Evolutionary conservation across 768 basidiomycete species (phyloP).

Genomic region (Leccinellum luteum): DNA sequence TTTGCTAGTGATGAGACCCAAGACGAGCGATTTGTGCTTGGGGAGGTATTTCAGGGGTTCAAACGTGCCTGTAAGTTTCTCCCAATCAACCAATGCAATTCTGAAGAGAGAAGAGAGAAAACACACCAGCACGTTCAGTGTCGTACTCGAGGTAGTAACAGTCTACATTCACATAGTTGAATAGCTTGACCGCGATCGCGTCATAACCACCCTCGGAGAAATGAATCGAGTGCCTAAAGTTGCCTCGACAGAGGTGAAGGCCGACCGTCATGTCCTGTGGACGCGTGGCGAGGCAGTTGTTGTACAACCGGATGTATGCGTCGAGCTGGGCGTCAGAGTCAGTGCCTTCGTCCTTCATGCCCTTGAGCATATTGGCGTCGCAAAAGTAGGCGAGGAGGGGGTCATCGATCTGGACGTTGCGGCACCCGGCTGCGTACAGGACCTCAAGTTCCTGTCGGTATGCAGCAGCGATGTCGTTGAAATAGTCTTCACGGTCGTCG

Average conservation of each 20-base stretch:
- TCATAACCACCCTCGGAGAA: conserved; percentile 49
- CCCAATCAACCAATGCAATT: not conserved
- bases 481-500: conserved; percentile 39
- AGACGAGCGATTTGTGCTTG: conserved; percentile 38
- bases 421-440: conserved; percentile 43
- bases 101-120: not conserved
- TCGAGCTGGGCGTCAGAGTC: conserved; percentile 66
- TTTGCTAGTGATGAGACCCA: conserved; percentile 46
- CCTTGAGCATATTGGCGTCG: conserved; percentile 48
- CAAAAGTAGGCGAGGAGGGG: conserved; percentile 64
- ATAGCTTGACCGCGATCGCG: conserved; percentile 42
- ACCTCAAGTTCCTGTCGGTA: conserved; percentile 45
- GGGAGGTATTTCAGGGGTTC: conserved; percentile 33
- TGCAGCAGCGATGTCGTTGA: conserved; percentile 46
- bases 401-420: conserved; percentile 46
- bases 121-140: conserved; percentile 43
- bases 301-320: conserved; percentile 47
- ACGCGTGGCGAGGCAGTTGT: conserved; percentile 35
- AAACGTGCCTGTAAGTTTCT: conserved; percentile 22
- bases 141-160: conserved; percentile 49
- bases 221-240: conserved; percentile 23
- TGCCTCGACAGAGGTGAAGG: conserved; percentile 45
- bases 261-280: conserved; percentile 40
- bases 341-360: conserved; percentile 57
- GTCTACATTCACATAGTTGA: conserved; percentile 43